Percentiles rank a stretch among this genome's conserved stretches.
phyloP scores from a whole-genome alignment of 495 filamentous ascomycete genomes.

The Tuber umbilicatum region DNA sequence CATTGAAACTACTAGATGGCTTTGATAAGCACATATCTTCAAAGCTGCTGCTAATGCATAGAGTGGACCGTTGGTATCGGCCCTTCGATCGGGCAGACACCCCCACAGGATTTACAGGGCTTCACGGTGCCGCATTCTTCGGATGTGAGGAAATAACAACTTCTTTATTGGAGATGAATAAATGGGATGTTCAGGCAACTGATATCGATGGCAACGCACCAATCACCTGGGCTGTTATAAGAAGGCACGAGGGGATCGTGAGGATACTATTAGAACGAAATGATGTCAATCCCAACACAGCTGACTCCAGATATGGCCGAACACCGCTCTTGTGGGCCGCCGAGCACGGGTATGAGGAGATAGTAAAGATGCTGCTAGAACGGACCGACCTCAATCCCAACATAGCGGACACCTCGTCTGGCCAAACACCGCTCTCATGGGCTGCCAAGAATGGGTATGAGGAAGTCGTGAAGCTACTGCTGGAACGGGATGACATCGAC shows the following conservation, averaged over 20 bases:
- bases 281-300: background rate
- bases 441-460: background rate
- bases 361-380: background rate
- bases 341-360: background rate
- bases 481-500: background rate
- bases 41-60: background rate
- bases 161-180: background rate
- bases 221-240: background rate
- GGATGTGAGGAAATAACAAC: background rate
- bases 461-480: background rate
- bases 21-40: background rate
- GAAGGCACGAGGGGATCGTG: background rate
- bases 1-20: background rate
- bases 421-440: background rate
- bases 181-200: background rate
- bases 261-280: background rate
- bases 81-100: background rate
- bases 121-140: background rate
- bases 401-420: background rate
- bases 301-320: background rate
- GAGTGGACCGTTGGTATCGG: too few relatives aligned
- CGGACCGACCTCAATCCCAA: background rate
- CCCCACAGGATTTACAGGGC: background rate
- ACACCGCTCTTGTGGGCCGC: background rate
- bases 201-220: background rate